Evolutionary conservation across 148 eudicot species (phyloP), one percentile per base, ranked within the genome.

Genomic region (Camellia granthamiana): DNA sequence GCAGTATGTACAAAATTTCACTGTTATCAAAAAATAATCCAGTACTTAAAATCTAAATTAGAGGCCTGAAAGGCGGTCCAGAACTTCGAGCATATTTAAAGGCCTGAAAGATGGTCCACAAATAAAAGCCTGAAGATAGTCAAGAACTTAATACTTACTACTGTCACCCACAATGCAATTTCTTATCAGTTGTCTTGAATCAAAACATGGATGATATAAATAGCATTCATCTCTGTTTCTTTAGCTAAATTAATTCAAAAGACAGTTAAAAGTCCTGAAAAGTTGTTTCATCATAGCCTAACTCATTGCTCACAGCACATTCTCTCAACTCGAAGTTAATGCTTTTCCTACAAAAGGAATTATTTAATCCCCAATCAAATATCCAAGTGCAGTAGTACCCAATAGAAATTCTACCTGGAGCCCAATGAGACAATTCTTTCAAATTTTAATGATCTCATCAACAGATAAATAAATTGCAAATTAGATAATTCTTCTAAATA

Each of bases 391-490:
- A 63, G 19, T 49, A 77, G 79, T 12, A 47, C 65, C 4, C 15
- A 0, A 41, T 58, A 74, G 47, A 47, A 56, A 11, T 76, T 6
- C 14, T 11, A 12, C 46, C 23, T 19, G 13, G 42, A 54, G 21
- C 51, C 49, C 15, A 68, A 41, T 55, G 3, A 30, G 51, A 49
- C 80, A 16, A 5, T 54, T 3, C 23, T 49, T 42, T 74, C 16
- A 30, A 30, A 30, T 30, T 30, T 30, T 1, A 30, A 74, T 41
- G 51, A 41, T 15, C 6, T 75, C 76, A 18, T 7, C 38, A 16
- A 41, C 41, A 30, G 12, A 64, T 14, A 82, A 68, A 75, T 65
- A 41, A 12, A 42, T 58, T 42, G 72, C 78, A 77, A 62, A 70
- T 19, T 61, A 44, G 54, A 69, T 6, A 68, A 51, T 54, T 10